These are phyloP conservation scores for Aristolochia fimbriata DNA, from an alignment of 164 flowering plant genomes.

Conservation along the genomic window DNA sequence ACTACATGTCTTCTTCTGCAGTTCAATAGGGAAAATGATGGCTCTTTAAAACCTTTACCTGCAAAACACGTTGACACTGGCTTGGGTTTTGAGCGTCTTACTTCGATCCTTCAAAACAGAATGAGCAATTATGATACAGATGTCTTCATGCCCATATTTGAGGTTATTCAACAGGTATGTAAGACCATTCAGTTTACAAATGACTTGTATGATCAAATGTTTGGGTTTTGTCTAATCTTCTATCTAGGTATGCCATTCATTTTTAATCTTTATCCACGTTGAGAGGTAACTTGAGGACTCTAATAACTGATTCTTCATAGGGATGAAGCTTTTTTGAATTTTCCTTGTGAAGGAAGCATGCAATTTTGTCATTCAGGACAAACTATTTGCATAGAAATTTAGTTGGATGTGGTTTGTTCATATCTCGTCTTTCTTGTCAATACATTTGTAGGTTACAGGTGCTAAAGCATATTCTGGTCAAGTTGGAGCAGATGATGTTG, in stretches of 20 bases:
- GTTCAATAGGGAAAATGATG: constrained; percentile 94
- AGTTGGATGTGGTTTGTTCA: no score
- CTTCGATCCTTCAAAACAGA: constrained; percentile 86
- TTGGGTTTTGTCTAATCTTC: no score
- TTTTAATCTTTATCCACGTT: no score
- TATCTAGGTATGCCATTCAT: no score
- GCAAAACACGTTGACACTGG: constrained; percentile 99
- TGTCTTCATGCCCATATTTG: constrained; percentile 86
- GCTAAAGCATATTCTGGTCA: constrained; percentile 79
- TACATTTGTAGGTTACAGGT: constrained; percentile 54
- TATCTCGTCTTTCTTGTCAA: background rate
- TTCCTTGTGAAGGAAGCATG: no score
- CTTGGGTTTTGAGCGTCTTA: constrained; percentile 94
- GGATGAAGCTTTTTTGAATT: no score
- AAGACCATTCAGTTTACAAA: background rate
- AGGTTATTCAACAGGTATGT: constrained; percentile 72
- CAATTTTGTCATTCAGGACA: no score
- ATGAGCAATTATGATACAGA: constrained; percentile 99
- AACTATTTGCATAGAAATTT: no score
- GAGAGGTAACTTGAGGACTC: no score
- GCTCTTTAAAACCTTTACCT: constrained; percentile 80
- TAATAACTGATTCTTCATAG: no score
- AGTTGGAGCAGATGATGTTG: constrained; percentile 83
- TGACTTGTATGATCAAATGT: no score
- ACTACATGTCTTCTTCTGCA: constrained; percentile 18